Conservation (phyloP, 495 filamentous ascomycete genomes). For the Talaromyces stipitatus region DNA sequence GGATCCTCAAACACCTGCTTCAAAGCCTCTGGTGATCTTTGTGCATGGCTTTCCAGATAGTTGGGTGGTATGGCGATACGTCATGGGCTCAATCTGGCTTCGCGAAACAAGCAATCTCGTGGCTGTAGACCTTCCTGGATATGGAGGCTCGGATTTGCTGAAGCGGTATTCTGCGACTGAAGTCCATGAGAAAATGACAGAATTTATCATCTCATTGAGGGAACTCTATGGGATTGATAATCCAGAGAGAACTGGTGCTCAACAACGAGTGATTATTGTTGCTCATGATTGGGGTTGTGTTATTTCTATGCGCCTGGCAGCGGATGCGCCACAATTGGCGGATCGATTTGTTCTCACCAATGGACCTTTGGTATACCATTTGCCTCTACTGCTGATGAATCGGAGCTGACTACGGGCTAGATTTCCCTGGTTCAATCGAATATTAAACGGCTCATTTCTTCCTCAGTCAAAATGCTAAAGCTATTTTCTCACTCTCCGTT, state of each 20-base stretch:
- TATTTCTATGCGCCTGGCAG: slow-evolving; percentile 42
- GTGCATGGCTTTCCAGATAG: slow-evolving; percentile 55
- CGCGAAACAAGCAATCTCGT: slow-evolving; percentile 30
- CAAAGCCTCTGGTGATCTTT: slow-evolving; percentile 43
- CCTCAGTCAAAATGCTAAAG: slow-evolving; percentile 38
- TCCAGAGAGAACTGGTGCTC: slow-evolving; percentile 6
- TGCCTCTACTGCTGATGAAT: not conserved
- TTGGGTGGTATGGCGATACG: slow-evolving; percentile 43
- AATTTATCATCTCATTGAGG: slow-evolving; percentile 40
- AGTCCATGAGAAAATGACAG: slow-evolving; percentile 43
- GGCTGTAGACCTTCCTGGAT: slow-evolving; percentile 49
- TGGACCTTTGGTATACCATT: slow-evolving; percentile 36
- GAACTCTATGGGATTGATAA: slow-evolving; percentile 35
- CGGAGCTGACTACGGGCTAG: slow-evolving; percentile 15
- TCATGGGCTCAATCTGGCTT: slow-evolving; percentile 25
- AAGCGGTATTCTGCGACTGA: slow-evolving; percentile 36
- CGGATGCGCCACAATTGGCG: slow-evolving; percentile 45
- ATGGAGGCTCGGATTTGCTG: slow-evolving; percentile 44
- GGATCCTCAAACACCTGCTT: slow-evolving; percentile 13
- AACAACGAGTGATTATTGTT: slow-evolving; percentile 39
- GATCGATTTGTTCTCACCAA: slow-evolving; percentile 45
- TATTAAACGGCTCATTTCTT: slow-evolving; percentile 22
- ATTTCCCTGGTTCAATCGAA: slow-evolving; percentile 23
- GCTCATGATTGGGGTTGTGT: slow-evolving; percentile 52
- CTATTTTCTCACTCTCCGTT: slow-evolving; percentile 34